Evolutionary conservation across 306 rosid species (phyloP).

Genomic region (Sphenostylis stenocarpa): DNA sequence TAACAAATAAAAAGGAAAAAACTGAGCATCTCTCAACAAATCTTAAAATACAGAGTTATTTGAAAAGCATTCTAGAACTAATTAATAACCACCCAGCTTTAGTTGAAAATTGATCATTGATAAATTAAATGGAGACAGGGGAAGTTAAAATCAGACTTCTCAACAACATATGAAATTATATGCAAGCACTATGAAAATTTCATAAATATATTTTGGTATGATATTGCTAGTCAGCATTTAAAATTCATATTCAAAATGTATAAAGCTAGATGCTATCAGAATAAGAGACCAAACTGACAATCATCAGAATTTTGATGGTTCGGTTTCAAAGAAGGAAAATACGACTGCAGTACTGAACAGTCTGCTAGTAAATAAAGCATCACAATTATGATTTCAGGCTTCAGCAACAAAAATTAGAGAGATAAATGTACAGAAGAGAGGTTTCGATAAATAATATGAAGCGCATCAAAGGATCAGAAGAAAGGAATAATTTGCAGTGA

Average conservation of each 20-base stretch:
- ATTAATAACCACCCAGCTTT: neutral
- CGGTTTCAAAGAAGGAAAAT: neutral
- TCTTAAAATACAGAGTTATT: neutral
- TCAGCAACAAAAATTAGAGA: neutral
- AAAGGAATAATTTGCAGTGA: conserved; percentile 13
- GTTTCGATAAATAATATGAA: neutral
- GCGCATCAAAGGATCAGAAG: conserved; percentile 2
- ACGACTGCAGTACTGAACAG: neutral
- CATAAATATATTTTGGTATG: neutral
- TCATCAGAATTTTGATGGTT: conserved; percentile 4
- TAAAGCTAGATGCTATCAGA: conserved; percentile 9
- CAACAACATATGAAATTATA: too few relatives aligned
- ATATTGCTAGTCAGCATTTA: neutral
- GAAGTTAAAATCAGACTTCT: neutral
- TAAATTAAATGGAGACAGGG: neutral
- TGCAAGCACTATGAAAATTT: neutral
- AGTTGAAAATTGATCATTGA: neutral
- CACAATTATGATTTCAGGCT: neutral
- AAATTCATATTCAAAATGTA: neutral
- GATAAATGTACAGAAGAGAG: neutral
- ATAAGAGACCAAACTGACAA: conserved; percentile 3
- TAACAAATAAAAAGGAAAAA: neutral
- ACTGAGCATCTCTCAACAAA: conserved; percentile 20
- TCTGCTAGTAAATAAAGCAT: conserved; percentile 1
- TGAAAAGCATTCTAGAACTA: neutral